Conservation (phyloP, 73 alveolate species). For the Paramecium primaurelia region DNA sequence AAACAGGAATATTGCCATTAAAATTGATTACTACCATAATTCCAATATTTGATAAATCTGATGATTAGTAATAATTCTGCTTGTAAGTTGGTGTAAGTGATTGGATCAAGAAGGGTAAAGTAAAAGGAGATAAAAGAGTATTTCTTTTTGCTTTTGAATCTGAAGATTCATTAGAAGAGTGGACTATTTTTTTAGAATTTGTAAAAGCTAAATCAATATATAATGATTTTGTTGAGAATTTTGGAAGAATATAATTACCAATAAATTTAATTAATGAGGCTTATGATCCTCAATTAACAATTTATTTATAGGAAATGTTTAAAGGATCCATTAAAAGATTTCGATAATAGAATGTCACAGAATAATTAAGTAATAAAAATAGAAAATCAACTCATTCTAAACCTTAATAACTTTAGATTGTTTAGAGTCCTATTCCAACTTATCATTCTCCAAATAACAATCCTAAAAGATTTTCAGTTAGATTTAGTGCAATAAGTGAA, state of each 20-base stretch:
- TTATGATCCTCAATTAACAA: slow-evolving; percentile 2
- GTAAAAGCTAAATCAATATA: slow-evolving; percentile 52
- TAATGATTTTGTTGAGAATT: slow-evolving; percentile 47
- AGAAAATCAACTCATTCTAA: neutral
- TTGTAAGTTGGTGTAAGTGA: neutral
- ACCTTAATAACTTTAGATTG: neutral
- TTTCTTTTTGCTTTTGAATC: slow-evolving; percentile 24
- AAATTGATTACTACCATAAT: neutral
- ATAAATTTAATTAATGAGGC: neutral
- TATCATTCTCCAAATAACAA: neutral
- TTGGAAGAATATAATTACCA: slow-evolving; percentile 50
- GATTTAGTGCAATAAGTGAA: slow-evolving; percentile 42
- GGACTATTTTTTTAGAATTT: slow-evolving; percentile 56
- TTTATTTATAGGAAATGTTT: neutral
- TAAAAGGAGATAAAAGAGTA: slow-evolving; percentile 9
- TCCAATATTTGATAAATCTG: neutral
- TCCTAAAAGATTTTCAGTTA: slow-evolving; percentile 12
- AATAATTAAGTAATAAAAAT: neutral
- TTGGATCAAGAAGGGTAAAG: slow-evolving; percentile 44
- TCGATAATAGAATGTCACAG: neutral
- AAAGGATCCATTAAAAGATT: neutral
- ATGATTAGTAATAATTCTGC: neutral
- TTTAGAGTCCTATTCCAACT: neutral
- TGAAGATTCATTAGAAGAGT: slow-evolving; percentile 55
- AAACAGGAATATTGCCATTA: neutral